Conservation (phyloP, 2,329 filamentous ascomycete genomes). For the Neocatenulostroma microsporum region DNA sequence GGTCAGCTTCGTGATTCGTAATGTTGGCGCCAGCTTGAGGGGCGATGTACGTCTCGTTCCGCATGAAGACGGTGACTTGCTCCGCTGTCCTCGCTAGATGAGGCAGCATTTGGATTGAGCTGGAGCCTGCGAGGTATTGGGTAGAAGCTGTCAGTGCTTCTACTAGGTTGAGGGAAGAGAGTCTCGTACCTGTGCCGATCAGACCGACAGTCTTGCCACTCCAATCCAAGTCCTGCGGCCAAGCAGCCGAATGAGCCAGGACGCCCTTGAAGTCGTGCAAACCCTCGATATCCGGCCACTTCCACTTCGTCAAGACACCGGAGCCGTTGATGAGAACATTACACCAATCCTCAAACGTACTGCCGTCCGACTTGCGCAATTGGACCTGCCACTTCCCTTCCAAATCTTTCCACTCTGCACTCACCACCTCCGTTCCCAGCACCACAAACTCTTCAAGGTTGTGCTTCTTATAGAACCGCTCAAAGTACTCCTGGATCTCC, state of each 20-base stretch:
- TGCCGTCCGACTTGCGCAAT: conserved; percentile 1
- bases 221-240: conserved; percentile 23
- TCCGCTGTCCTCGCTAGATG: conserved; percentile 26
- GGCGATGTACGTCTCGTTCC: conserved; percentile 33
- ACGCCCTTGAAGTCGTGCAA: conserved; percentile 29
- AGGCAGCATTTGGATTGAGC: conserved; percentile 34
- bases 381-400: conserved; percentile 27
- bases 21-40: conserved; percentile 19
- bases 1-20: conserved; percentile 17
- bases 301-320: conserved; percentile 19
- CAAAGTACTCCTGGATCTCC: conserved; percentile 39
- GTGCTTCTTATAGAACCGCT: conserved; percentile 32
- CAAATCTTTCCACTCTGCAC: conserved; percentile 33
- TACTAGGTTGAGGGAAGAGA: no score
- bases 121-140: no score
- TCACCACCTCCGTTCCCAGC: conserved; percentile 31
- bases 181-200: conserved; percentile 26
- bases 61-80: conserved; percentile 29
- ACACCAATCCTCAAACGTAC: conserved; percentile 22
- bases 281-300: conserved; percentile 31
- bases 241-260: conserved; percentile 29
- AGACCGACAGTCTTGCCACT: conserved; percentile 23
- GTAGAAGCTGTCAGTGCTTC: no score
- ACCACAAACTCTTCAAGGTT: conserved; percentile 33
- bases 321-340: conserved; percentile 30